Evolutionary conservation across 495 filamentous ascomycete genomes (phyloP).

Genomic region (Filosporella fistucella): DNA sequence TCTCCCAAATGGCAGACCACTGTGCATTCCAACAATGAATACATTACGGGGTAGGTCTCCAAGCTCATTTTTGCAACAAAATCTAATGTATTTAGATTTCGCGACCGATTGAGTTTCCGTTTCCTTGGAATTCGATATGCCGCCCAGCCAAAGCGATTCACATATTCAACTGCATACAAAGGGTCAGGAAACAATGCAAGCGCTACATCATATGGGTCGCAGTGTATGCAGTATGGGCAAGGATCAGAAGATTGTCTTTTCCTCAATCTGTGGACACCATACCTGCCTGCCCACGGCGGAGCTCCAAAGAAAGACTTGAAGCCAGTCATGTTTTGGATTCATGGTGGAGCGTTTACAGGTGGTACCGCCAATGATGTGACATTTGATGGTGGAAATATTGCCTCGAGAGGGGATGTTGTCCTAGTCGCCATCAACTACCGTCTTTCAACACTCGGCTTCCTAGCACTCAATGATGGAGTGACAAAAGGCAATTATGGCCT

Average conservation of each 20-base stretch:
- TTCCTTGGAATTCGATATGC: constrained; percentile 40
- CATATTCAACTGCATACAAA: constrained; percentile 21
- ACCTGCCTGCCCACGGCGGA: constrained; percentile 34
- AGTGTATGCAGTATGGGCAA: constrained; percentile 37
- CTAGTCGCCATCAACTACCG: constrained; percentile 36
- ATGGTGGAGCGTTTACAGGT: constrained; percentile 26
- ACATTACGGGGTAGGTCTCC: constrained; percentile 34
- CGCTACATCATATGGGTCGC: constrained; percentile 22
- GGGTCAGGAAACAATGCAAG: constrained; percentile 17
- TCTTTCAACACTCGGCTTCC: constrained; percentile 29
- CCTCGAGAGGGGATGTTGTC: constrained; percentile 40
- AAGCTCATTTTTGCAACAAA: not conserved
- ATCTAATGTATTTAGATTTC: constrained; percentile 26
- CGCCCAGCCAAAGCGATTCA: constrained; percentile 30
- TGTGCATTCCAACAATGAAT: constrained; percentile 37
- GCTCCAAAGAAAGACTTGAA: constrained; percentile 24
- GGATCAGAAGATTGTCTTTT: constrained; percentile 42
- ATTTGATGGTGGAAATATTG: constrained; percentile 42
- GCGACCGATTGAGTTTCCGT: constrained; percentile 49
- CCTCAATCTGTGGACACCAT: constrained; percentile 44
- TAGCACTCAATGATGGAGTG: constrained; percentile 32
- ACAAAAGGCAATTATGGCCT: constrained; percentile 47
- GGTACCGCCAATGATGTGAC: constrained; percentile 26
- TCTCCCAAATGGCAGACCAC: constrained; percentile 37
- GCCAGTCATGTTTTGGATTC: constrained; percentile 43